Conservation (phyloP, 2,329 filamentous ascomycete genomes). For the Ascochyta pisi region DNA sequence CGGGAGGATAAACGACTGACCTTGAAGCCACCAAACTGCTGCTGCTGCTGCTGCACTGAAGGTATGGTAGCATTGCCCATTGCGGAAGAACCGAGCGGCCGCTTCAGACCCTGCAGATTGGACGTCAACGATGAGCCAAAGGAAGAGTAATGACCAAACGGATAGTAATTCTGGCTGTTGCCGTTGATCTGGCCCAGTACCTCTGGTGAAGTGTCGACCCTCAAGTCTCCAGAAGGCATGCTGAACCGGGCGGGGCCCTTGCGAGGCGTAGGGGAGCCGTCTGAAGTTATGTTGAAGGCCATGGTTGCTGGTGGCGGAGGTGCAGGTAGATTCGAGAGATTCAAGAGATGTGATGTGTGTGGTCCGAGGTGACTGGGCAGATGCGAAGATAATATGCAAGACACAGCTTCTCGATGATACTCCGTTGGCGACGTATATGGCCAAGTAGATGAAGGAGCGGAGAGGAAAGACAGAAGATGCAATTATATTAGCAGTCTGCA, state of each 20-base stretch:
- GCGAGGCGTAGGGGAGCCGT: slow-evolving; percentile 52
- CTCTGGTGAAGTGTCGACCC: slow-evolving; percentile 45
- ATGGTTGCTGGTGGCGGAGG: slow-evolving; percentile 33
- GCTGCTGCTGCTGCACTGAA: slow-evolving; percentile 24
- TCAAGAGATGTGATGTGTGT: slow-evolving; percentile 38
- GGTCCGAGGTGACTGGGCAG: slow-evolving; percentile 33
- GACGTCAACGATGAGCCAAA: slow-evolving; percentile 44
- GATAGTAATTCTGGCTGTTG: slow-evolving; percentile 32
- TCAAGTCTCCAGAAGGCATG: slow-evolving; percentile 40
- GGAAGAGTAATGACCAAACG: slow-evolving; percentile 25
- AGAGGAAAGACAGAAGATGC: slow-evolving; percentile 31
- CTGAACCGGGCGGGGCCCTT: slow-evolving; percentile 42
- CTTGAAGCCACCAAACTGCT: slow-evolving; percentile 38
- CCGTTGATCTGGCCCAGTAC: slow-evolving; percentile 45
- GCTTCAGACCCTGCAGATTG: slow-evolving; percentile 48
- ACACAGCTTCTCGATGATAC: slow-evolving; percentile 33
- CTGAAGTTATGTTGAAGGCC: slow-evolving; percentile 50
- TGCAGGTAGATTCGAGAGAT: slow-evolving; percentile 44
- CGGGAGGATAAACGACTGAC: slow-evolving; percentile 26
- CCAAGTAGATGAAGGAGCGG: slow-evolving; percentile 46
- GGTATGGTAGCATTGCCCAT: slow-evolving; percentile 39
- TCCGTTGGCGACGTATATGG: slow-evolving; percentile 46
- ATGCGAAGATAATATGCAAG: slow-evolving; percentile 48
- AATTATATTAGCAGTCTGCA: slow-evolving; percentile 32
- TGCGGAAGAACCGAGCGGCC: slow-evolving; percentile 48